Evolutionary conservation across 2,329 filamentous ascomycete species (phyloP).

Genomic region (Eutypa lata): DNA sequence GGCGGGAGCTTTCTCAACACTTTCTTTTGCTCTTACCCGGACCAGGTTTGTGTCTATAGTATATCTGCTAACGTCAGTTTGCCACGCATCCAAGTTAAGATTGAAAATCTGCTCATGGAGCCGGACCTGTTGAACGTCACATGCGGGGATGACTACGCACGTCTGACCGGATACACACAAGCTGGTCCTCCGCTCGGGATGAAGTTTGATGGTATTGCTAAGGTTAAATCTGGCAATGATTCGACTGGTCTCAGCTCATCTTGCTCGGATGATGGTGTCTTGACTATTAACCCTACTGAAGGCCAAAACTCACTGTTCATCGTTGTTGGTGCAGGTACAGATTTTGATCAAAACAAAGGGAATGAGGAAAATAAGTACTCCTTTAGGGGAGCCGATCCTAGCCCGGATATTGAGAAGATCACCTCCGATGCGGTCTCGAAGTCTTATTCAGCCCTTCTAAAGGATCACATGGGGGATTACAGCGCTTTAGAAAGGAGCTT

Average conservation of each 20-base stretch:
- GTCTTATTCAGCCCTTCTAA: constrained; percentile 26
- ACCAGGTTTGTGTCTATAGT: constrained; percentile 31
- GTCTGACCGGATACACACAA: constrained; percentile 35
- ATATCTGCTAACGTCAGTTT: constrained; percentile 23
- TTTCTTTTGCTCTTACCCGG: constrained; percentile 43
- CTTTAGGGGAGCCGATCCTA: constrained; percentile 47
- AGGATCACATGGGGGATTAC: constrained; percentile 40
- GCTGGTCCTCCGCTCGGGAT: constrained; percentile 39
- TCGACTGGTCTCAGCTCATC: constrained; percentile 5
- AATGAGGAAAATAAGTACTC: constrained; percentile 40
- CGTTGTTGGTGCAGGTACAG: constrained; percentile 42
- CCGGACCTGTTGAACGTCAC: constrained; percentile 23
- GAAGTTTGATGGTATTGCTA: constrained; percentile 38
- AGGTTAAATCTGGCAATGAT: constrained; percentile 18
- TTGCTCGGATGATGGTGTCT: constrained; percentile 16
- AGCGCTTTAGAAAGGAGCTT: constrained; percentile 36
- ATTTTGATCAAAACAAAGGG: constrained; percentile 50
- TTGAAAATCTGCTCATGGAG: constrained; percentile 39
- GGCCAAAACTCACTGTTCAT: constrained; percentile 30
- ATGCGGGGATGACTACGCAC: constrained; percentile 30
- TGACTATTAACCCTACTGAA: constrained; percentile 25
- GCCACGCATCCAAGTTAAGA: constrained; percentile 35
- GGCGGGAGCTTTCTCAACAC: constrained; percentile 28
- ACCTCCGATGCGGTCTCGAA: constrained; percentile 32
- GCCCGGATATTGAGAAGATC: constrained; percentile 30